A percentile compares a stretch with the other conserved stretches of the same genome.
phyloP scores from a whole-genome alignment of 1,284 basidiomycete species.

The Dichomitus squalens region DNA sequence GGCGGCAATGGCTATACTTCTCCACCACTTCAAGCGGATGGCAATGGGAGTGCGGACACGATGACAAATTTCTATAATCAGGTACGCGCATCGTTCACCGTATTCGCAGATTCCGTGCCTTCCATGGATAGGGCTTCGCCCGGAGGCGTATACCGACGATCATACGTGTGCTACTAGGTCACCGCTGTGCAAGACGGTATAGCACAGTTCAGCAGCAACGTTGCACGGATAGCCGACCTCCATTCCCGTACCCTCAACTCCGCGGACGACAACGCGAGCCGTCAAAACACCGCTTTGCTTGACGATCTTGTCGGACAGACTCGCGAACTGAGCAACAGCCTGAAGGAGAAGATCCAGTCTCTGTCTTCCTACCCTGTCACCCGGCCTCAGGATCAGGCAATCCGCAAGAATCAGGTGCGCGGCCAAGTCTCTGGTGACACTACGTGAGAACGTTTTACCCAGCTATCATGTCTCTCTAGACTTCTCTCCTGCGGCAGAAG shows the following conservation, averaged over 20 bases:
- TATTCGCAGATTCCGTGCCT: neutral
- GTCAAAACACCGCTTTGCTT: slow-evolving; percentile 49
- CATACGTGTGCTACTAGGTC: no score
- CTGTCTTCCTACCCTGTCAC: slow-evolving; percentile 43
- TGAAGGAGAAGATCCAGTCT: slow-evolving; percentile 69
- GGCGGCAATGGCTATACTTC: slow-evolving; percentile 8
- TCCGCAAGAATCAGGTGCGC: slow-evolving; percentile 71
- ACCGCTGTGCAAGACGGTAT: slow-evolving; percentile 60
- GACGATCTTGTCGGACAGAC: slow-evolving; percentile 66
- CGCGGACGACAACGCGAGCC: slow-evolving; percentile 50
- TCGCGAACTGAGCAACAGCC: slow-evolving; percentile 56
- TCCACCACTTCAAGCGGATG: slow-evolving; percentile 21
- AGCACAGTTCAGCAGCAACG: slow-evolving; percentile 54
- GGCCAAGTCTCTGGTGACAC: slow-evolving; percentile 16
- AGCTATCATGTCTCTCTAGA: slow-evolving; percentile 36
- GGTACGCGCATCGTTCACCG: slow-evolving; percentile 29
- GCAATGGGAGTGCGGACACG: slow-evolving; percentile 31
- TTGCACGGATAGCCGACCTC: slow-evolving; percentile 58
- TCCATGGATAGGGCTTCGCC: neutral
- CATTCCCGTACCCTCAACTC: slow-evolving; percentile 62
- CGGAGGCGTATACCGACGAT: neutral
- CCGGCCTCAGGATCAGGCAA: slow-evolving; percentile 54
- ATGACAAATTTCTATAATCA: slow-evolving; percentile 45
- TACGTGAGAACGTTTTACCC: neutral
- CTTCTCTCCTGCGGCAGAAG: slow-evolving; percentile 56